Base-by-base conservation (phyloP, 495 filamentous ascomycete genomes). In the Lasiosphaeria miniovina region DNA sequence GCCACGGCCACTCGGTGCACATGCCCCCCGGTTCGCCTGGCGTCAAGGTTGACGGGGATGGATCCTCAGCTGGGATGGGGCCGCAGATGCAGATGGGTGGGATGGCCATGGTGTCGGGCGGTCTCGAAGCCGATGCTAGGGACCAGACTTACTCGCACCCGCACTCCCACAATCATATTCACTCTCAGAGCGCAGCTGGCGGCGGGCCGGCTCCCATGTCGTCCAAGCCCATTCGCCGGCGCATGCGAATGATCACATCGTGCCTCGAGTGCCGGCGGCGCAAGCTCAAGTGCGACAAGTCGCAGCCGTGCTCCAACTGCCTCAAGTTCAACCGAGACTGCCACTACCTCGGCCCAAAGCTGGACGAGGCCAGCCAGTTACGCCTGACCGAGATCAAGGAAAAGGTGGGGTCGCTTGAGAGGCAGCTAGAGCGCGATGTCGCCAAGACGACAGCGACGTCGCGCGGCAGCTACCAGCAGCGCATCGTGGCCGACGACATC, bases 231-330 rank as follows among this genome's bases (percentile, higher is more conserved):
- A 84, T 88, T 59, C 80, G 86, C 17, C 77, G 87, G 36, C 75
- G 87, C 50, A 89, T 88, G 68, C 80, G 87, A 58, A 80, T 86
- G 77, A 89, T 89, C 59, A 86, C 81, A 36, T 84, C 82, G 8
- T 88, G 86, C 69, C 72, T 88, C 51, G 86, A 89, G 70, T 94
- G 90, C 66, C 84, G 88, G 35, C 82, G 85, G 43, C 84, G 90
- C 50, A 94, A 94, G 73, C 80, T 91, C 51, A 89, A 88, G 69
- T 94, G 90, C 73, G 86, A 89, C 75, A 92, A 90, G 73, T 74
- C 74, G 24, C 80, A 83, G 55, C 88, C 89, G 49, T 93, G 90
- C 65, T 80, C 77, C 58, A 90, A 89, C 69, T 92, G 90, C 69
- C 67, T 73, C 40, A 85, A 84, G 54, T 80, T 82, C 58, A 67